These are phyloP conservation scores for Dunaliella primolecta DNA, from an alignment of 139 green algal species.

Conservation along the genomic window DNA sequence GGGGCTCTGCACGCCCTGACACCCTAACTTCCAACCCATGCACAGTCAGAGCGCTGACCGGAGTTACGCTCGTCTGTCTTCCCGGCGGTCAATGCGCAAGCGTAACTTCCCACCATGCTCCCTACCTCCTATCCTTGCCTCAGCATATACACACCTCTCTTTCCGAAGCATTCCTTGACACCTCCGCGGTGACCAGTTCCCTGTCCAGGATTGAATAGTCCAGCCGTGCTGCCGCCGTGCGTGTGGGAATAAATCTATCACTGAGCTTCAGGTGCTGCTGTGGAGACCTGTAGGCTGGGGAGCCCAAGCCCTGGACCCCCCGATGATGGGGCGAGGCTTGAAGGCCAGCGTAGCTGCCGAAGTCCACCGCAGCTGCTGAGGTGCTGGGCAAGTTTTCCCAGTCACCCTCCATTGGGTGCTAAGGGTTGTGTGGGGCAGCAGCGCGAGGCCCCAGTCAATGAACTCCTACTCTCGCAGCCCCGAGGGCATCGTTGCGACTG, in stretches of 20 bases:
- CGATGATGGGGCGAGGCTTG: not conserved
- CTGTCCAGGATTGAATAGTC: conserved; percentile 74
- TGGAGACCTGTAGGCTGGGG: not conserved
- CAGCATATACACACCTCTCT: conserved; percentile 47
- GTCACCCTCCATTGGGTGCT: not conserved
- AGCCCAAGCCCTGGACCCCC: not conserved
- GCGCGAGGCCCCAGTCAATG: too few relatives aligned
- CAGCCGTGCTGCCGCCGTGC: conserved; percentile 56
- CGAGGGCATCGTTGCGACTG: too few relatives aligned
- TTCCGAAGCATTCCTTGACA: conserved; percentile 33
- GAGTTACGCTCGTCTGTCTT: not conserved
- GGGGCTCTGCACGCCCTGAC: too few relatives aligned
- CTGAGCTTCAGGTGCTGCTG: conserved; percentile 56
- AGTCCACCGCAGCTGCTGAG: not conserved
- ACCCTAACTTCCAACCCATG: too few relatives aligned
- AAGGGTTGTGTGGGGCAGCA: not conserved
- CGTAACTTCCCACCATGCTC: not conserved
- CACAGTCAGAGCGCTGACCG: not conserved
- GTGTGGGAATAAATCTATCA: conserved; percentile 81
- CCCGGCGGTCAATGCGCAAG: conserved; percentile 7
- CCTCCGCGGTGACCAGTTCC: conserved; percentile 55
- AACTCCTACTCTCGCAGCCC: too few relatives aligned
- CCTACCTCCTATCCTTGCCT: too few relatives aligned
- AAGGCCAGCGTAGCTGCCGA: not conserved
- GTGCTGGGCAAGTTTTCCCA: not conserved